Conservation (phyloP, 805 yeast species). For the Dipodascus albidus region DNA sequence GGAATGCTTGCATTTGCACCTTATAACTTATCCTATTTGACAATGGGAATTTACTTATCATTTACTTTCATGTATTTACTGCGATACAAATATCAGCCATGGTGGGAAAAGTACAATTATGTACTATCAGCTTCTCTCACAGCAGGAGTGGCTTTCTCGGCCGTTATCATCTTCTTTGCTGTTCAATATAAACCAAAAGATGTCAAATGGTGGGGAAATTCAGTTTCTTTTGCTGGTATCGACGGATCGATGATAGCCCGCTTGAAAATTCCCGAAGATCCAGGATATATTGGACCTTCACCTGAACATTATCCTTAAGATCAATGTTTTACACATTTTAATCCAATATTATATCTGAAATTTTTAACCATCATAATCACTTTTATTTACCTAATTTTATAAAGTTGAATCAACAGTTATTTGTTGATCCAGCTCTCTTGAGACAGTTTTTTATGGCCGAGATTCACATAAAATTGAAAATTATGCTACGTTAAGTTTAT, state of each 20-base stretch:
- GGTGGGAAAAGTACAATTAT: constrained; percentile 47
- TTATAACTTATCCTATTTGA: constrained; percentile 32
- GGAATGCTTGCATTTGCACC: constrained; percentile 34
- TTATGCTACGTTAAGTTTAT: neutral
- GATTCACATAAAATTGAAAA: neutral
- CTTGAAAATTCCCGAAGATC: neutral
- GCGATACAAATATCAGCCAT: constrained; percentile 30
- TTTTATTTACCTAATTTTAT: too few species aligned
- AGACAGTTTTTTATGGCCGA: neutral
- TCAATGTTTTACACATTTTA: neutral
- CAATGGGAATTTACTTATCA: constrained; percentile 31
- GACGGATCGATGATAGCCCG: constrained; percentile 8
- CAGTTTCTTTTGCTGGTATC: constrained; percentile 17
- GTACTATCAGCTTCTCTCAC: constrained; percentile 36
- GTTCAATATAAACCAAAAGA: constrained; percentile 26
- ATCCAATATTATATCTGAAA: too few species aligned
- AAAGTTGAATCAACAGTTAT: neutral
- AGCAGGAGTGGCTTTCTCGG: constrained; percentile 39
- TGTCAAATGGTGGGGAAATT: constrained; percentile 42
- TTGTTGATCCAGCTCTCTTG: neutral
- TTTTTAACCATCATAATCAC: too few species aligned
- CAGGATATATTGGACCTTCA: neutral
- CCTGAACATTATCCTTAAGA: neutral
- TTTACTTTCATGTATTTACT: constrained; percentile 35
- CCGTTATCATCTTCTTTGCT: constrained; percentile 33